Percentiles rank a stretch among this genome's conserved stretches.
phyloP scores from a whole-genome alignment of 2,329 filamentous ascomycete genomes.

The Ophiobolus disseminans region DNA sequence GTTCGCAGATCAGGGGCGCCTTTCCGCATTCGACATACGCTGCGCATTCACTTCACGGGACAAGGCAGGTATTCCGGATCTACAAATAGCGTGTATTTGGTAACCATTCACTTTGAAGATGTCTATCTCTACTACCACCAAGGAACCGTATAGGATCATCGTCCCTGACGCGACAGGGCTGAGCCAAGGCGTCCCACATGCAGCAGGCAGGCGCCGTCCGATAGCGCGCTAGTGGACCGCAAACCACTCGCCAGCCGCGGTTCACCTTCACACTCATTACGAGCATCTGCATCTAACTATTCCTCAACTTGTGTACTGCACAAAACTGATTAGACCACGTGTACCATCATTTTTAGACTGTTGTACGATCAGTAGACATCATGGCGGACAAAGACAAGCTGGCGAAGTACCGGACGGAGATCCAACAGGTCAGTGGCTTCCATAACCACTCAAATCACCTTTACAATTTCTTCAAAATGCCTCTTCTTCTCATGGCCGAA shows the following conservation, averaged over 20 bases:
- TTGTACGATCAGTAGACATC: slow-evolving; percentile 13
- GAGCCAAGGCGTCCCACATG: slow-evolving; percentile 22
- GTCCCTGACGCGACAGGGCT: slow-evolving; percentile 25
- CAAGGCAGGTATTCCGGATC: no score
- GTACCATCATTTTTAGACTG: not conserved
- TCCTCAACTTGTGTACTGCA: not conserved
- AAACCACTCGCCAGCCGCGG: slow-evolving; percentile 23
- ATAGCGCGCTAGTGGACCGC: slow-evolving; percentile 28
- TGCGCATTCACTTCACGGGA: no score
- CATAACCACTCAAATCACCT: not conserved
- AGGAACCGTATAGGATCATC: not conserved
- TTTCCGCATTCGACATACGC: no score
- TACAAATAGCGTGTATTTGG: no score
- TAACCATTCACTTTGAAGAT: no score
- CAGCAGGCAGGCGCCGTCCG: slow-evolving; percentile 16
- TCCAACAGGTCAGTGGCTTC: slow-evolving; percentile 79
- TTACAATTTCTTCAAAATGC: not conserved
- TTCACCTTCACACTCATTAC: slow-evolving; percentile 14
- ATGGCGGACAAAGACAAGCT: slow-evolving; percentile 80
- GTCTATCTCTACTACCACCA: no score
- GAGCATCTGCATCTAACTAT: slow-evolving; percentile 2
- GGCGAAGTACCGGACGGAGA: slow-evolving; percentile 95
- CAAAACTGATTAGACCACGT: not conserved
- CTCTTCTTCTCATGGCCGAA: not conserved
- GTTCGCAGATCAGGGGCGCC: no score